Conservation (phyloP, 2,329 filamentous ascomycete genomes). For the Ceratocystis albifundus region DNA sequence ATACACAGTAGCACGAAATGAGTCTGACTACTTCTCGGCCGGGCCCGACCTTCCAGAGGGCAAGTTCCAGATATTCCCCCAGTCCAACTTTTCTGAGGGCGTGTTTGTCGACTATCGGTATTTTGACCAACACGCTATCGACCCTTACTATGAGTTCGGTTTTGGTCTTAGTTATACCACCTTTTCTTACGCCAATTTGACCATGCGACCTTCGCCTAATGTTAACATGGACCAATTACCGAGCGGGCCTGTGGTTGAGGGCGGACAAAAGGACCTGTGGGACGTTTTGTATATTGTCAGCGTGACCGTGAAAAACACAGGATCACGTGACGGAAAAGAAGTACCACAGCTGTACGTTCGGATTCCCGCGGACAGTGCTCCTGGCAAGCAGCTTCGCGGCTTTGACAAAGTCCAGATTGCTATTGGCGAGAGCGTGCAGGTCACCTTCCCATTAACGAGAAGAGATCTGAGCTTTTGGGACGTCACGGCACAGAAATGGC, state of each 20-base stretch:
- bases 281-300: conserved; percentile 34
- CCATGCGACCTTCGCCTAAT: conserved; percentile 29
- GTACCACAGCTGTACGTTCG: conserved; percentile 40
- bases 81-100: conserved; percentile 42
- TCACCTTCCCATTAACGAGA: conserved; percentile 45
- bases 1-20: conserved; percentile 48
- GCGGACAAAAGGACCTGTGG: conserved; percentile 40
- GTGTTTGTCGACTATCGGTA: conserved; percentile 44
- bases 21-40: conserved; percentile 47
- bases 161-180: conserved; percentile 47
- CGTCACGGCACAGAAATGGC: conserved; percentile 49
- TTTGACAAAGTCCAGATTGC: conserved; percentile 50
- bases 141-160: conserved; percentile 45
- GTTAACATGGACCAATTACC: conserved; percentile 31
- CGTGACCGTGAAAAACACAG: conserved; percentile 35
- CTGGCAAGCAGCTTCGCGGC: conserved; percentile 50
- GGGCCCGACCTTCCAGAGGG: conserved; percentile 41
- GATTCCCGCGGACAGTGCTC: conserved; percentile 34
- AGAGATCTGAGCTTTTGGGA: conserved; percentile 59
- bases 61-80: conserved; percentile 40
- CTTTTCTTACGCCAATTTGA: conserved; percentile 38
- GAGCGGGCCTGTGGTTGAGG: conserved; percentile 32
- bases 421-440: conserved; percentile 34
- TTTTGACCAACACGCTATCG: conserved; percentile 40
- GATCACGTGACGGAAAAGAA: conserved; percentile 35